These are phyloP conservation scores for Paxillus rubicundulus DNA, from an alignment of 768 basidiomycete genomes.

Conservation along the genomic window DNA sequence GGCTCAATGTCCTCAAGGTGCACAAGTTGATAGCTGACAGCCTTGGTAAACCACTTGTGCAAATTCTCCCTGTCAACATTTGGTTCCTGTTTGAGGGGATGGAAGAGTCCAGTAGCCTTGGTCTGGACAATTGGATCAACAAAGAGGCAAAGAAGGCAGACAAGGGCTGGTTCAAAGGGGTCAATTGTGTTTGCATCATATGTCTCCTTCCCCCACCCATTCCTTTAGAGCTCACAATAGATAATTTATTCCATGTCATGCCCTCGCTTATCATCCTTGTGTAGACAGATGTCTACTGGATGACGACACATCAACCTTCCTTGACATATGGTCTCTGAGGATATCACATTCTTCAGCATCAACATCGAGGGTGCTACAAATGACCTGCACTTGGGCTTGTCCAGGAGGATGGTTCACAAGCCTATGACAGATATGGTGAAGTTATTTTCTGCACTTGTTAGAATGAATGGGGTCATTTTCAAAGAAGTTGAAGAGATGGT, in stretches of 20 bases:
- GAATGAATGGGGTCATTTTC: slow-evolving; percentile 68
- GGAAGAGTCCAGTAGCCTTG: slow-evolving; percentile 87
- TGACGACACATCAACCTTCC: slow-evolving; percentile 69
- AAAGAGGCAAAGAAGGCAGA: slow-evolving; percentile 59
- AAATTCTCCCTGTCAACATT: slow-evolving; percentile 82
- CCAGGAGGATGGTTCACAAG: slow-evolving; percentile 72
- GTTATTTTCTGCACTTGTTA: slow-evolving; percentile 78
- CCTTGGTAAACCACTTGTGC: slow-evolving; percentile 42
- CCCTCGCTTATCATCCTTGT: neutral
- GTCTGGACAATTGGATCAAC: slow-evolving; percentile 78
- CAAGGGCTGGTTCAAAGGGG: slow-evolving; percentile 72
- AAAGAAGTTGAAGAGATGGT: slow-evolving; percentile 85
- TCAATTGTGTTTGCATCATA: slow-evolving; percentile 87
- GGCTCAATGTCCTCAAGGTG: slow-evolving; percentile 88
- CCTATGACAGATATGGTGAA: slow-evolving; percentile 87
- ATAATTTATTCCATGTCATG: too few relatives aligned
- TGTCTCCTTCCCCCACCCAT: slow-evolving; percentile 18
- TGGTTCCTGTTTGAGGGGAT: slow-evolving; percentile 90
- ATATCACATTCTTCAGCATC: slow-evolving; percentile 74
- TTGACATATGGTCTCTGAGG: slow-evolving; percentile 85
- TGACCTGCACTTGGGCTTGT: slow-evolving; percentile 87
- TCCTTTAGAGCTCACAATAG: neutral
- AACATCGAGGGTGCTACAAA: slow-evolving; percentile 75
- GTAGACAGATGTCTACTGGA: slow-evolving; percentile 90
- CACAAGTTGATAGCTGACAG: slow-evolving; percentile 35